Base-by-base conservation (phyloP, 345 rosid genomes). In the Populus alba region DNA sequence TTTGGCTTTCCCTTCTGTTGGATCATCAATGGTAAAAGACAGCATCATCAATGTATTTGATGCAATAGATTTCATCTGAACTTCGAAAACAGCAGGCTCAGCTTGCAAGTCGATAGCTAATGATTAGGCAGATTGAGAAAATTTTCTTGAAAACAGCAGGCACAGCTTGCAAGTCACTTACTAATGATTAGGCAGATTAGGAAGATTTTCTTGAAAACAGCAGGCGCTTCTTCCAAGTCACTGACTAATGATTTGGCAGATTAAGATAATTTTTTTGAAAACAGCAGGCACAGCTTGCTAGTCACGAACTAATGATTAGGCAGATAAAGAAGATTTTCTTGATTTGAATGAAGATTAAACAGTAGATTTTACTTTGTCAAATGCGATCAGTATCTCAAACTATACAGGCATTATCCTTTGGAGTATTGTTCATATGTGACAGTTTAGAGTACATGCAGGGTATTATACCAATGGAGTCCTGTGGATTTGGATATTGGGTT, bases 401-500 rank as follows among this genome's bases (percentile, higher is more conserved):
- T 6, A 17, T 51, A 51, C 8, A 17, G 22, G 57, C 7, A 51
- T 51, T 51, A 51, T 51, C 57, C 57, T 31, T 66, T 66, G 22
- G 81, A 23, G 68, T 15, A 59, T 5, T 51, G 57, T 33, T 29
- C 31, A 4, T 20, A 53, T 72, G n/a, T 57, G 76, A 75, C 33
- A 25, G 25, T 38, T 80, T 57, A n/a, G 22, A 69, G 65, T 66
- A 74, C 66, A 57, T 79, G 61, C 91, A 92, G 97, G 91, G 94
- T 72, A 81, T 92, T n/a, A 86, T 86, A 77, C 66, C 87, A 29
- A 73, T 87, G 27, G 73, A 91, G 87, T 87, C 92, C 2, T 91
- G 98, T 79, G 98, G 97, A 76, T 71, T 81, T 5, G 83, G 78
- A 23, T 95, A 91, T 51, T 93, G 98, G 97, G 67, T 85, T 22